Percentiles rank a stretch among this genome's conserved stretches.
phyloP scores from a whole-genome alignment of 139 green algal species.

The Helicosporidium sp. region DNA sequence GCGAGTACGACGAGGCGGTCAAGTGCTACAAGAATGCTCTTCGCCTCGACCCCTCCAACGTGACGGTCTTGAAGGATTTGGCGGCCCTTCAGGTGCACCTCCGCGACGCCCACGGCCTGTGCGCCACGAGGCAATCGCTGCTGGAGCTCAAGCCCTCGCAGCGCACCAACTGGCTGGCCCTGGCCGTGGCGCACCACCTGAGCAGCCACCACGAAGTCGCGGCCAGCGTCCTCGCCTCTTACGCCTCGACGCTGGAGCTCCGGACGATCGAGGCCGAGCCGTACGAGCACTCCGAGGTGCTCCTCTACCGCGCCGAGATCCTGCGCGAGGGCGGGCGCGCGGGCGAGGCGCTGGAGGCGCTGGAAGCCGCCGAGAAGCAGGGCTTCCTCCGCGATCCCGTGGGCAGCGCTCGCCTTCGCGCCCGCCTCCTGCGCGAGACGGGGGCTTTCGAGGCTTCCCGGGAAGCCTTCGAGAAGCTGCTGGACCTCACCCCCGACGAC shows the following conservation, averaged over 20 bases:
- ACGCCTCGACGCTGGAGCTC: slow-evolving; percentile 12
- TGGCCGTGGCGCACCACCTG: slow-evolving; percentile 81
- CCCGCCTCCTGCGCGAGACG: too few relatives aligned
- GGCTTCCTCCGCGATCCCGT: slow-evolving; percentile 60
- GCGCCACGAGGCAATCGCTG: slow-evolving; percentile 72
- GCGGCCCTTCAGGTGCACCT: slow-evolving; percentile 80
- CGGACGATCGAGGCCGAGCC: slow-evolving; percentile 32
- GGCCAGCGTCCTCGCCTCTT: slow-evolving; percentile 29
- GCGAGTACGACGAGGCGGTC: slow-evolving; percentile 89
- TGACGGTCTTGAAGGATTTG: slow-evolving; percentile 79
- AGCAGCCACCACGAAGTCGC: slow-evolving; percentile 54
- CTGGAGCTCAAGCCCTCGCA: slow-evolving; percentile 57
- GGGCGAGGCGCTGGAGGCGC: slow-evolving; percentile 27
- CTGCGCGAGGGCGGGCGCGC: slow-evolving; percentile 53
- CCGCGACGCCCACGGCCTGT: slow-evolving; percentile 70
- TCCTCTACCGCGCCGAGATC: slow-evolving; percentile 77
- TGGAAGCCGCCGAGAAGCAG: slow-evolving; percentile 23
- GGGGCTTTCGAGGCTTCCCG: too few relatives aligned
- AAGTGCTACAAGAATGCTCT: slow-evolving; percentile 98
- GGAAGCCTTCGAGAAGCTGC: too few relatives aligned
- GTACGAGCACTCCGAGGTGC: slow-evolving; percentile 91
- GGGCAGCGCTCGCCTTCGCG: too few relatives aligned
- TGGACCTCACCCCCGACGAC: too few relatives aligned
- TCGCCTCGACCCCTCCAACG: slow-evolving; percentile 77
- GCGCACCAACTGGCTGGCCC: slow-evolving; percentile 73